A percentile compares a stretch with the other conserved stretches of the same genome.
Evolutionary conservation across 2,329 filamentous ascomycete species (phyloP).

Genomic region (Xylariaceae sp.): DNA sequence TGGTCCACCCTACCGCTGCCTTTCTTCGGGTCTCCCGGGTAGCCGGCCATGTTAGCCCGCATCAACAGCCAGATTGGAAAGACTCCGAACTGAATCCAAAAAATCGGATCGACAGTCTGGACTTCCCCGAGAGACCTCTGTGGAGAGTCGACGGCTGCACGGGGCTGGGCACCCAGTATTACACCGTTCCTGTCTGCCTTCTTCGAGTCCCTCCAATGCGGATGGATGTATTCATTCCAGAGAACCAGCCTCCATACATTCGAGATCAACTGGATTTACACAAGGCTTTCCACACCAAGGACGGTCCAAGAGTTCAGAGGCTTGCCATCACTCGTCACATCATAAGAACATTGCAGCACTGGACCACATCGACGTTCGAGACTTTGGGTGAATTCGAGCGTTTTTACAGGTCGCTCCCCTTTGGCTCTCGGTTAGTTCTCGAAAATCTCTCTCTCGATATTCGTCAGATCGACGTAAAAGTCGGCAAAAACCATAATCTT

Average conservation of each 20-base stretch:
- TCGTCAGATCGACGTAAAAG: conserved; percentile 40
- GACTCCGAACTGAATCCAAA: conserved; percentile 54
- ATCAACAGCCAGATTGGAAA: conserved; percentile 36
- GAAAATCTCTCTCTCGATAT: conserved; percentile 47
- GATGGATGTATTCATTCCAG: conserved; percentile 56
- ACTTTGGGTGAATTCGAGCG: conserved; percentile 26
- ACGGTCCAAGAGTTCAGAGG: conserved; percentile 42
- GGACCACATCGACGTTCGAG: conserved; percentile 39
- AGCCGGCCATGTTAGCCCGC: too few species aligned
- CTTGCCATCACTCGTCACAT: conserved; percentile 53
- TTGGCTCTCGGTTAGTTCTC: conserved; percentile 56
- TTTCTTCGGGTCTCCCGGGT: conserved; percentile 33
- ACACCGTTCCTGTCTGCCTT: conserved; percentile 51
- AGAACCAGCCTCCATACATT: conserved; percentile 41
- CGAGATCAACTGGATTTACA: conserved; percentile 47
- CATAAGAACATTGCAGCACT: conserved; percentile 49
- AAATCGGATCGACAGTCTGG: conserved; percentile 57
- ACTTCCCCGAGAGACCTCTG: conserved; percentile 38
- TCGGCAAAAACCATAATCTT: conserved; percentile 49
- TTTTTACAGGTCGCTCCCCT: conserved; percentile 47
- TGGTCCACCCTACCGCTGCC: conserved; percentile 56
- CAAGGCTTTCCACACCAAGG: conserved; percentile 53
- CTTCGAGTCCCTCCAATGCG: conserved; percentile 45
- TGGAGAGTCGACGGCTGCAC: conserved; percentile 60
- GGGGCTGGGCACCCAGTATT: conserved; percentile 55